These are phyloP conservation scores for Fusarium nygamai DNA, from an alignment of 2,329 filamentous ascomycete genomes.

Conservation along the genomic window DNA sequence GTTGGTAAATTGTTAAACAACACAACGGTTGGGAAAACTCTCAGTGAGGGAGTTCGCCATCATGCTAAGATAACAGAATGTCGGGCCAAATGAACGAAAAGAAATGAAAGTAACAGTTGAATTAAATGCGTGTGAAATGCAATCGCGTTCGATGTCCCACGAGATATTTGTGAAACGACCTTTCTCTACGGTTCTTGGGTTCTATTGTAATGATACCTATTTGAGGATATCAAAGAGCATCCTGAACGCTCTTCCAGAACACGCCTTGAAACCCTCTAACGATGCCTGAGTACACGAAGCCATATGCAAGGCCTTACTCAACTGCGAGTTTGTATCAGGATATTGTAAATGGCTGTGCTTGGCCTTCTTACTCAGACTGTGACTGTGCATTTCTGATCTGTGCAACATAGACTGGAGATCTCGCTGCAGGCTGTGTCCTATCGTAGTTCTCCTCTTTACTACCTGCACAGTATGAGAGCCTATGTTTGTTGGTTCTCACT, in stretches of 20 bases:
- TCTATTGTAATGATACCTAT: not conserved
- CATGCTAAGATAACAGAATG: conserved; percentile 2
- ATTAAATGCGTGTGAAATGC: not conserved
- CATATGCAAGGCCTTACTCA: not conserved
- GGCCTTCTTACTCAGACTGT: not conserved
- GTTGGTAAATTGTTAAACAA: conserved; percentile 33
- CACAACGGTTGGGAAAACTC: not conserved
- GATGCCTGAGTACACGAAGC: not conserved
- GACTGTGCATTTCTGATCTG: not conserved
- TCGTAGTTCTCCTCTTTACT: not conserved
- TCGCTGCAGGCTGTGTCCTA: not conserved
- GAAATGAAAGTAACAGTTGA: not conserved
- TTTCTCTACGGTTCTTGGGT: not conserved
- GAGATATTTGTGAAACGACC: not conserved
- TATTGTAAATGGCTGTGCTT: not conserved
- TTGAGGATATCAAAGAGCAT: not conserved
- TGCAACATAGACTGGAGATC: not conserved
- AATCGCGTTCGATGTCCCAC: not conserved
- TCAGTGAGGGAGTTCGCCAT: not conserved
- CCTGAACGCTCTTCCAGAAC: not conserved
- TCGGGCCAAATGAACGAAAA: conserved; percentile 2
- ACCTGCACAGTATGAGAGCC: not conserved
- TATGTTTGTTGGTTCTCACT: conserved; percentile 2
- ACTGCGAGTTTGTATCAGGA: not conserved
- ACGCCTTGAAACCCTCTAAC: not conserved